phyloP scores from a whole-genome alignment of 2,329 filamentous ascomycete species.

The Sporothrix humicola region DNA sequence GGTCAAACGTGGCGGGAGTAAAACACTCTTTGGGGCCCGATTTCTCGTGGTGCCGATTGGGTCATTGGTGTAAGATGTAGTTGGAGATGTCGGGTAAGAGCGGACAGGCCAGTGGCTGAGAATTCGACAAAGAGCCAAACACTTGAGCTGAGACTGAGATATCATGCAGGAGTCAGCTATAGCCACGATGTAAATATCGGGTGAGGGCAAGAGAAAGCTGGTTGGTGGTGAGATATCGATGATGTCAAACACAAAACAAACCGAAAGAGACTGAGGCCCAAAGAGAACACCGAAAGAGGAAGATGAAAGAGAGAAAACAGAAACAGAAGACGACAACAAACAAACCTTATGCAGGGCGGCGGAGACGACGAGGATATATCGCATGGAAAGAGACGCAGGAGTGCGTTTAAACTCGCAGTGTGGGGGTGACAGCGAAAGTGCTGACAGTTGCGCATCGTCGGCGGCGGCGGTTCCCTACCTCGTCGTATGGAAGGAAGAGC shows the following conservation, averaged over 20 bases:
- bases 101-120: background rate
- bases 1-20: background rate
- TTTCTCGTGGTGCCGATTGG: slow-evolving; percentile 20
- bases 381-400: background rate
- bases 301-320: background rate
- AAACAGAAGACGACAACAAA: slow-evolving; percentile 7
- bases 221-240: slow-evolving; percentile 9
- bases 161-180: background rate
- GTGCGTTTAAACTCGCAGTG: background rate
- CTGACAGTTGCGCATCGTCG: background rate
- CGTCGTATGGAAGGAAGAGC: background rate
- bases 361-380: slow-evolving; percentile 33
- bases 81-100: background rate
- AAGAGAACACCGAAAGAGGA: slow-evolving; percentile 5
- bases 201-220: background rate
- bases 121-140: slow-evolving; percentile 19
- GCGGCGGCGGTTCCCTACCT: background rate
- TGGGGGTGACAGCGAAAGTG: slow-evolving; percentile 2
- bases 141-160: background rate
- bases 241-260: slow-evolving; percentile 10
- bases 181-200: background rate
- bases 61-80: background rate
- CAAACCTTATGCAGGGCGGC: slow-evolving; percentile 29
- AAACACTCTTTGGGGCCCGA: background rate
- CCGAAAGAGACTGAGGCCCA: background rate